These are phyloP conservation scores for Hordeum pubiflorum DNA, from an alignment of 202 grass and related monocot species.

Conservation along the genomic window DNA sequence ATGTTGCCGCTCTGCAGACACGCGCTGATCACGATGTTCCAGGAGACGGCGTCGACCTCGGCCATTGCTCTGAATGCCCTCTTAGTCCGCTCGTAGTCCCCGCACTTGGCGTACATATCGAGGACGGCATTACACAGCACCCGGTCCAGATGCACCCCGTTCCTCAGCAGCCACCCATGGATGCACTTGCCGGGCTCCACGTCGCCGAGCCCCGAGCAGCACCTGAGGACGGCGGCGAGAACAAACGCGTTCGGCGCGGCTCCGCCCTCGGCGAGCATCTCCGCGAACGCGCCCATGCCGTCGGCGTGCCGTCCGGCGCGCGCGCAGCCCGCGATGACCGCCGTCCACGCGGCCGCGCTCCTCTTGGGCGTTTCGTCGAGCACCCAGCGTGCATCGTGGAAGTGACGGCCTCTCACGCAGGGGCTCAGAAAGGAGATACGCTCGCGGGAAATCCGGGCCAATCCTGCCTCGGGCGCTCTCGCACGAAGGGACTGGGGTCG, in stretches of 20 bases:
- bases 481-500: background rate
- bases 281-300: constrained; percentile 27
- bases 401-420: background rate
- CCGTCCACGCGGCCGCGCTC: constrained; percentile 35
- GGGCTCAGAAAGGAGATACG: background rate
- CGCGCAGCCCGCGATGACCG: constrained; percentile 35
- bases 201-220: constrained; percentile 30
- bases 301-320: constrained; percentile 11
- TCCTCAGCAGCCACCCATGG: constrained; percentile 58
- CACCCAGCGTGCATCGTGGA: constrained; percentile 12
- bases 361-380: constrained; percentile 35
- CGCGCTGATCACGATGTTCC: constrained; percentile 45
- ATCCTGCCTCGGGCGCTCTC: background rate
- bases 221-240: constrained; percentile 51
- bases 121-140: constrained; percentile 51
- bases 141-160: constrained; percentile 27
- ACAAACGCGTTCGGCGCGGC: constrained; percentile 33
- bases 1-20: constrained; percentile 35
- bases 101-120: constrained; percentile 57
- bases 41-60: constrained; percentile 33
- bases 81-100: background rate
- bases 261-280: constrained; percentile 18
- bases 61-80: constrained; percentile 27
- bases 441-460: background rate
- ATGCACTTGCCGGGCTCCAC: constrained; percentile 29